phyloP scores from a whole-genome alignment of 768 basidiomycete species.

The Rossbeevera mucosa region DNA sequence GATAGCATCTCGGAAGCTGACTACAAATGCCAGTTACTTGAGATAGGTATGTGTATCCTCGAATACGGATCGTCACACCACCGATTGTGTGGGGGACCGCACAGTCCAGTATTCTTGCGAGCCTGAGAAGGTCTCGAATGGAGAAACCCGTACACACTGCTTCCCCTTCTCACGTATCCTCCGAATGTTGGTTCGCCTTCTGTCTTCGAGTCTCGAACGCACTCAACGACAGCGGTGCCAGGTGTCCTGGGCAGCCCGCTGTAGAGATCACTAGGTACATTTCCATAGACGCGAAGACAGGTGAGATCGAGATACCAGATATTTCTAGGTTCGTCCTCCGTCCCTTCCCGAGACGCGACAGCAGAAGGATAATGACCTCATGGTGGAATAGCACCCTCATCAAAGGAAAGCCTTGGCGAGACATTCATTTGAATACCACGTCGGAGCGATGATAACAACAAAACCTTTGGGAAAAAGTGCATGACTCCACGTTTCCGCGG shows the following conservation, averaged over 20 bases:
- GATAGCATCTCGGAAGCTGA: background rate
- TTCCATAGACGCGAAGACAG: conserved; percentile 42
- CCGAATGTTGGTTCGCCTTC: conserved; percentile 47
- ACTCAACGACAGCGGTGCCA: conserved; percentile 27
- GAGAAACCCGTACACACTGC: conserved; percentile 45
- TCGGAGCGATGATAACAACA: conserved; percentile 9
- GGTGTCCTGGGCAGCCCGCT: conserved; percentile 62
- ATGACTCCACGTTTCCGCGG: conserved; percentile 23
- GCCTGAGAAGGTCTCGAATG: conserved; percentile 26
- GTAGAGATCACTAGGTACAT: conserved; percentile 66
- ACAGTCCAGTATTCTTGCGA: conserved; percentile 63
- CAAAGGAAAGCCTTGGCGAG: conserved; percentile 32
- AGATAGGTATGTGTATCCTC: conserved; percentile 40
- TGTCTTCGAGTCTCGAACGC: background rate
- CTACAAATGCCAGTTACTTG: conserved; percentile 54
- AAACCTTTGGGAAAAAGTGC: background rate
- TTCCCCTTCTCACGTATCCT: conserved; percentile 75
- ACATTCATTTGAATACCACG: conserved; percentile 24
- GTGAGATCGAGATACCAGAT: conserved; percentile 48
- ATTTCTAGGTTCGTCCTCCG: conserved; percentile 36
- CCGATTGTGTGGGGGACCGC: background rate
- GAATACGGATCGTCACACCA: conserved; percentile 1
- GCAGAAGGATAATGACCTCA: conserved; percentile 6
- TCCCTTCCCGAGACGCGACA: conserved; percentile 1
- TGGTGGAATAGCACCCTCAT: conserved; percentile 27